A percentile compares a stretch with the other conserved stretches of the same genome.
These are phyloP conservation scores for Candida xyloterini DNA, from an alignment of 805 yeast species.

Conservation along the genomic window DNA sequence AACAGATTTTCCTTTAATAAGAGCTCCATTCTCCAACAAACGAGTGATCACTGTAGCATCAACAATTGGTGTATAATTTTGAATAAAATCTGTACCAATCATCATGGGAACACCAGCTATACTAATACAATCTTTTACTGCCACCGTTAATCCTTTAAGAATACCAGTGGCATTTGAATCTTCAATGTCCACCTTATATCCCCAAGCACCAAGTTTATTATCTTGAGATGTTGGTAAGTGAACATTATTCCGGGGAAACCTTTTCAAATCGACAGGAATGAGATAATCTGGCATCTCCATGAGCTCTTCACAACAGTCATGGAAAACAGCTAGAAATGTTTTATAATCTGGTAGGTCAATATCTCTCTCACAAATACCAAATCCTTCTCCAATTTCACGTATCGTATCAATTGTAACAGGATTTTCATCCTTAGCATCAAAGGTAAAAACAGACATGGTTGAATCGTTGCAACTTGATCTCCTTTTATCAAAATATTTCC, in stretches of 20 bases:
- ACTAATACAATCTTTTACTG: conserved; percentile 35
- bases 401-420: conserved; percentile 25
- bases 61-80: conserved; percentile 30
- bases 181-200: conserved; percentile 22
- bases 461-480: not conserved
- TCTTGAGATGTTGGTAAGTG: conserved; percentile 24
- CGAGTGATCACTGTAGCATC: conserved; percentile 39
- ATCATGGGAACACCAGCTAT: conserved; percentile 36
- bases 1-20: conserved; percentile 32
- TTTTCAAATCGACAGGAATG: conserved; percentile 27
- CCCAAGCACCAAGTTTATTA: conserved; percentile 34
- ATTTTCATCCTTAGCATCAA: conserved; percentile 19
- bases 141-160: conserved; percentile 29
- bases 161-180: conserved; percentile 21
- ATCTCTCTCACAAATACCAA: conserved; percentile 18
- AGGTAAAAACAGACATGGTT: conserved; percentile 30
- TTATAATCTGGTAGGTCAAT: conserved; percentile 24
- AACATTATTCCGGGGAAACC: conserved; percentile 33
- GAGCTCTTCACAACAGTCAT: conserved; percentile 25
- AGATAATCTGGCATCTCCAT: conserved; percentile 30
- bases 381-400: conserved; percentile 12
- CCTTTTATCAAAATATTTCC: not conserved
- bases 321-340: conserved; percentile 28
- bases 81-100: conserved; percentile 33
- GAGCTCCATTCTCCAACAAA: conserved; percentile 34